Base-by-base conservation (phyloP, 345 rosid genomes). In the Ricinus communis region DNA sequence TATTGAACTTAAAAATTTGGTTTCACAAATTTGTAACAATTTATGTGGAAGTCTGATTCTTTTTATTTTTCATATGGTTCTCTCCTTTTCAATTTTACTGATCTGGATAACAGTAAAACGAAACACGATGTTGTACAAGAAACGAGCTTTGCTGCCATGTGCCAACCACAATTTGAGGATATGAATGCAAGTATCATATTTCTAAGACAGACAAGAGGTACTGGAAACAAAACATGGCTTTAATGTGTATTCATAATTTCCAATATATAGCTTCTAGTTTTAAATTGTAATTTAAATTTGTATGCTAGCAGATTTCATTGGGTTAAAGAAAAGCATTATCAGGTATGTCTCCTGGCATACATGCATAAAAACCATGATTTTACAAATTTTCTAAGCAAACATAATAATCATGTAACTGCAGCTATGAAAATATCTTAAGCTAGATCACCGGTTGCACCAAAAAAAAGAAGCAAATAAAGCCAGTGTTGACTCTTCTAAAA, bases 201-300 rank as follows among this genome's bases (percentile, higher is more conserved):
- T 40, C 49, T 22, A 38, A 18, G 62, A 40, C 65, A 33, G 59
- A 12, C 22, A n/a, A n/a, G 19, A 4, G 15, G 30, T 19, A 33
- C 62, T 28, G 36, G 36, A 13, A 56, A 22, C 2, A 1, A 14
- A 54, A 24, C 24, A 8, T 54, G 38, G 7, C 33, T 30, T 30
- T n/a, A n/a, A 16, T 58, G 62, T 30, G 41, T 62, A 62, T 14
- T 62, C 49, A 62, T 18, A 60, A 60, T 40, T 38, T 62, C 22
- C 9, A 38, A 38, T 21, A 38, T n/a, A 62, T 1, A 2, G 21
- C 27, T 62, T 40, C 28, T 21, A 24, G 30, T 54, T 30, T 30
- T 25, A 33, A 38, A 11, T 62, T 62, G 67, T 13, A 41, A 22
- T 11, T 22, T 11, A 9, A 38, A 21, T 21, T 41, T 24, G n/a